Evolutionary conservation across 2,329 filamentous ascomycete genomes (phyloP).

Genomic region (Penicillium sp.): DNA sequence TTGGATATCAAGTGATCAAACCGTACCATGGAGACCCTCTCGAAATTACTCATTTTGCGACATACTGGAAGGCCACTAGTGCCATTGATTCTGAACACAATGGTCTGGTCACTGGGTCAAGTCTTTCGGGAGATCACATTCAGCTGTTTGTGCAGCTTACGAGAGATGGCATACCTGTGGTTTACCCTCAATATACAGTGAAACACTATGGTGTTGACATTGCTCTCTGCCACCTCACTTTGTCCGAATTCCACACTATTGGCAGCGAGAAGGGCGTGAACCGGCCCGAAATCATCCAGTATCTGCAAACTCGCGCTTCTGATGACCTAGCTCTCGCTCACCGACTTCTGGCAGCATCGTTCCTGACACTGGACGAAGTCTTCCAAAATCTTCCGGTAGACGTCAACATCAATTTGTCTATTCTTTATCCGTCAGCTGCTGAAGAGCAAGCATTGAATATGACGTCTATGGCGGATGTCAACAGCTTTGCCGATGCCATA

Average conservation of each 20-base stretch:
- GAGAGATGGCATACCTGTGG: conserved; percentile 80
- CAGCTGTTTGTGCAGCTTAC: conserved; percentile 91
- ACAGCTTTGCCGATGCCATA: conserved; percentile 82
- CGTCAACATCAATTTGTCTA: conserved; percentile 89
- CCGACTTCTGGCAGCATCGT: conserved; percentile 72
- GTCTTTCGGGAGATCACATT: conserved; percentile 93
- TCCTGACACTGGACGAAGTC: conserved; percentile 78
- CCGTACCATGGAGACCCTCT: conserved; percentile 90
- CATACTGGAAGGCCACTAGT: conserved; percentile 98
- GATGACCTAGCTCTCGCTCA: conserved; percentile 68
- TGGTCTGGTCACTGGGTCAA: conserved; percentile 91
- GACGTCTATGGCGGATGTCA: conserved; percentile 79
- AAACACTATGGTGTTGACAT: conserved; percentile 77
- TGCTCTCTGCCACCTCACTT: conserved; percentile 77
- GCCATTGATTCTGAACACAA: conserved; percentile 85
- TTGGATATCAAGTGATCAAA: conserved; percentile 95
- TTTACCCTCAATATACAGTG: conserved; percentile 86
- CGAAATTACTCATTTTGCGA: conserved; percentile 97
- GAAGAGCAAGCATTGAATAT: conserved; percentile 75
- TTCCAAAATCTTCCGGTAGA: conserved; percentile 74
- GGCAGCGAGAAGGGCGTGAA: conserved; percentile 44
- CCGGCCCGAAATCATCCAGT: conserved; percentile 33
- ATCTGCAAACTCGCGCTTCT: conserved; percentile 37
- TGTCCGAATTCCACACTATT: conserved; percentile 59
- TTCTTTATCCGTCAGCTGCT: conserved; percentile 78